phyloP scores from a whole-genome alignment of 1,139 yeast species.

The Geotrichum carabidarum region DNA sequence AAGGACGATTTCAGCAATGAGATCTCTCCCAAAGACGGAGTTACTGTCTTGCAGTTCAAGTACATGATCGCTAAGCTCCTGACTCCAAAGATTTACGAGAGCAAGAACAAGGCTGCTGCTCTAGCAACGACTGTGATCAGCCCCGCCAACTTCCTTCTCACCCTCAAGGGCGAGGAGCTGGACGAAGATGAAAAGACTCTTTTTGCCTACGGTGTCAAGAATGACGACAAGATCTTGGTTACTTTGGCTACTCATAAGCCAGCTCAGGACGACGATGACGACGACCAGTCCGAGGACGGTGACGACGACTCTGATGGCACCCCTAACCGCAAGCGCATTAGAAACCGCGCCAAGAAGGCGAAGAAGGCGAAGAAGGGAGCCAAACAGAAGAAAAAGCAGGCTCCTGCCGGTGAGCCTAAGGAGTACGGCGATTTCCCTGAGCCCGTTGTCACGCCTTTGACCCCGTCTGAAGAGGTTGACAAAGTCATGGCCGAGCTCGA shows the following conservation, averaged over 20 bases:
- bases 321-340: slow-evolving; percentile 11
- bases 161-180: slow-evolving; percentile 34
- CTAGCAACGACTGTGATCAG: slow-evolving; percentile 9
- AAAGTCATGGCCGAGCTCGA: slow-evolving; percentile 29
- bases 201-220: slow-evolving; percentile 31
- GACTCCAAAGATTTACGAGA: slow-evolving; percentile 17
- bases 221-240: slow-evolving; percentile 34
- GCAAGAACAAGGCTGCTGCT: slow-evolving; percentile 8
- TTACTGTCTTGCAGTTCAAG: slow-evolving; percentile 18
- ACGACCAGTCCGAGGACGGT: slow-evolving; percentile 20
- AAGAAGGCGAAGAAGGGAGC: slow-evolving; percentile 14
- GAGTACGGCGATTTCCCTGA: slow-evolving; percentile 16
- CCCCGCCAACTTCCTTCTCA: slow-evolving; percentile 31
- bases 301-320: background rate
- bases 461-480: slow-evolving; percentile 34
- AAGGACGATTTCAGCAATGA: slow-evolving; percentile 18
- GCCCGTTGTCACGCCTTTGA: slow-evolving; percentile 23
- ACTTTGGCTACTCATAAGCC: slow-evolving; percentile 1
- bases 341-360: slow-evolving; percentile 14
- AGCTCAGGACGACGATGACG: background rate
- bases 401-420: slow-evolving; percentile 4
- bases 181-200: slow-evolving; percentile 31
- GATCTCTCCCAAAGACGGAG: slow-evolving; percentile 15
- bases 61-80: slow-evolving; percentile 12
- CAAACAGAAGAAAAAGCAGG: slow-evolving; percentile 18